Evolutionary conservation across 2,329 filamentous ascomycete genomes (phyloP).

Genomic region (Cladobotryum mycophilum): DNA sequence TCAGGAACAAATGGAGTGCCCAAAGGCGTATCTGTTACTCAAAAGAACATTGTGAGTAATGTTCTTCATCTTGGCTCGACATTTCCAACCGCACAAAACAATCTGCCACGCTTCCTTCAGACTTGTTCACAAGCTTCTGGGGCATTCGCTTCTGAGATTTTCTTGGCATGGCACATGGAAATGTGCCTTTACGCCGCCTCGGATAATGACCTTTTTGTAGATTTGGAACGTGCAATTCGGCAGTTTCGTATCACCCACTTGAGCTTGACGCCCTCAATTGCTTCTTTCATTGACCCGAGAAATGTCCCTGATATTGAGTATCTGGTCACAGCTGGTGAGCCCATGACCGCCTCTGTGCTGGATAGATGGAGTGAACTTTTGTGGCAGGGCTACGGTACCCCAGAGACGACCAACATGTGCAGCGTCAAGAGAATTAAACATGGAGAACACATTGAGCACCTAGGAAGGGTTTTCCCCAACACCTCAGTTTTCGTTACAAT

Average conservation of each 20-base stretch:
- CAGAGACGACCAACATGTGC: constrained; percentile 84
- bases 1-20: constrained; percentile 76
- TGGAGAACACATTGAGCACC: constrained; percentile 60
- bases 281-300: constrained; percentile 61
- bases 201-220: constrained; percentile 67
- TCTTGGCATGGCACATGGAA: constrained; percentile 73
- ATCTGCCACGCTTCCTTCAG: constrained; percentile 61
- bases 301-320: constrained; percentile 68
- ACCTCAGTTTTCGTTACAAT: constrained; percentile 65
- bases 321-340: constrained; percentile 75
- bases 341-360: constrained; percentile 66
- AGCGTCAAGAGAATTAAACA: constrained; percentile 59
- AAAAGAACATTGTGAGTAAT: constrained; percentile 70
- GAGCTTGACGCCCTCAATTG: constrained; percentile 80
- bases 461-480: constrained; percentile 69
- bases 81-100: constrained; percentile 49
- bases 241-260: constrained; percentile 66
- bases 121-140: constrained; percentile 82
- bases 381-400: constrained; percentile 78
- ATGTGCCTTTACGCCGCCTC: constrained; percentile 71
- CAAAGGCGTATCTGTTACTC: constrained; percentile 74
- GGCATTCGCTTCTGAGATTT: constrained; percentile 85
- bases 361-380: constrained; percentile 62
- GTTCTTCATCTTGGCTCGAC: constrained; percentile 58
- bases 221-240: constrained; percentile 63